Evolutionary conservation across 2,329 filamentous ascomycete genomes (phyloP).

Genomic region (Epichloe aotearoae): DNA sequence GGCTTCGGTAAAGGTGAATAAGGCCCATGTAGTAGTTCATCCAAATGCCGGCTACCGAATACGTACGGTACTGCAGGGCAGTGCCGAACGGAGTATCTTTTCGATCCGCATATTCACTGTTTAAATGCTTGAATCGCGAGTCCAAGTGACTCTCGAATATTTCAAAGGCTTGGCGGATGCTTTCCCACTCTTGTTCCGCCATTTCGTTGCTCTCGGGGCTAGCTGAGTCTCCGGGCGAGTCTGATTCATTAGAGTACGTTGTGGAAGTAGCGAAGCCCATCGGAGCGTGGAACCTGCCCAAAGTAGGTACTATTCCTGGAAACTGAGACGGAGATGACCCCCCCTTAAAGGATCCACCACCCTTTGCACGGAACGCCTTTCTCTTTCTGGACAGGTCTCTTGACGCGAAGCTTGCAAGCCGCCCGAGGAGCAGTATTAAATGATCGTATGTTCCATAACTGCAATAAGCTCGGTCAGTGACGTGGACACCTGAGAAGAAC

Average conservation of each 20-base stretch:
- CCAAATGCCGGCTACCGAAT: constrained; percentile 80
- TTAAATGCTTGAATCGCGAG: constrained; percentile 62
- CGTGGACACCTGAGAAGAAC: constrained; percentile 8
- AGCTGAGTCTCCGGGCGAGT: constrained; percentile 38
- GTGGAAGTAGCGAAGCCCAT: constrained; percentile 41
- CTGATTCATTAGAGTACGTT: constrained; percentile 28
- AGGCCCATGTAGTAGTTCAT: constrained; percentile 74
- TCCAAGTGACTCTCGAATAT: constrained; percentile 54
- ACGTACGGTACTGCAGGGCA: constrained; percentile 69
- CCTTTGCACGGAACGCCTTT: constrained; percentile 33
- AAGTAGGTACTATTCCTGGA: constrained; percentile 41
- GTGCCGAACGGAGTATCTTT: constrained; percentile 65
- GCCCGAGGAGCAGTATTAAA: constrained; percentile 65
- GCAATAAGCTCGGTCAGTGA: neutral
- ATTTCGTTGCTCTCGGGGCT: constrained; percentile 51
- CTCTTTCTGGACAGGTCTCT: constrained; percentile 70
- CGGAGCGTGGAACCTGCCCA: constrained; percentile 35
- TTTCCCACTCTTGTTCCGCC: constrained; percentile 69
- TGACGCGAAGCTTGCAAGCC: constrained; percentile 65
- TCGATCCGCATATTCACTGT: constrained; percentile 49
- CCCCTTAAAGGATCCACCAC: constrained; percentile 15
- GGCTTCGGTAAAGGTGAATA: constrained; percentile 68
- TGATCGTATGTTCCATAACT: constrained; percentile 87
- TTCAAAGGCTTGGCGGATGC: constrained; percentile 58
- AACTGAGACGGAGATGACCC: constrained; percentile 30